Percentiles rank a stretch among this genome's conserved stretches.
These are phyloP conservation scores for Oryza glaberrima DNA, from an alignment of 176 grass and related monocot genomes.

Conservation along the genomic window DNA sequence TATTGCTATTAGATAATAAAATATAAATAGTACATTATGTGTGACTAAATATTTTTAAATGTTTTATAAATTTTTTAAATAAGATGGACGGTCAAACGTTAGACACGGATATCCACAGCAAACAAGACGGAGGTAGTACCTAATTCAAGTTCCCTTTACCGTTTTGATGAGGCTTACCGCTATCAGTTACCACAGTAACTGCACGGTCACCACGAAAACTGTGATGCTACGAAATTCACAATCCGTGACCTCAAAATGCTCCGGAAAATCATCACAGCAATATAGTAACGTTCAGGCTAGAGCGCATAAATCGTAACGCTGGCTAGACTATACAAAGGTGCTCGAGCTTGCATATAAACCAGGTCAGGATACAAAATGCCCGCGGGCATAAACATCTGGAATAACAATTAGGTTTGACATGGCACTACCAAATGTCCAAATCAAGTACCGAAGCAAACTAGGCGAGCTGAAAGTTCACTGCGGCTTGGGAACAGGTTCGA, in stretches of 20 bases:
- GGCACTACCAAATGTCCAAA: neutral
- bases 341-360: neutral
- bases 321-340: constrained; percentile 26
- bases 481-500: constrained; percentile 67
- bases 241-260: neutral
- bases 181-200: no score
- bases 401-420: constrained; percentile 8
- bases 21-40: no score
- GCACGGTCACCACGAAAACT: no score
- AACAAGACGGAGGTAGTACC: no score
- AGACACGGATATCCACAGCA: no score
- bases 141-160: no score
- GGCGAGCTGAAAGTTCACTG: constrained; percentile 34
- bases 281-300: neutral
- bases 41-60: no score
- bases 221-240: no score
- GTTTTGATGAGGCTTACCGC: no score
- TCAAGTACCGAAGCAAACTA: constrained; percentile 22
- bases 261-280: neutral
- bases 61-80: no score
- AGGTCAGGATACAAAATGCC: constrained; percentile 29
- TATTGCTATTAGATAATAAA: no score
- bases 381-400: neutral
- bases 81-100: no score
- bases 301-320: neutral